Percentiles rank a stretch among this genome's conserved stretches.
Evolutionary conservation across 2,329 filamentous ascomycete genomes (phyloP).

Genomic region (Dothistroma septosporum): DNA sequence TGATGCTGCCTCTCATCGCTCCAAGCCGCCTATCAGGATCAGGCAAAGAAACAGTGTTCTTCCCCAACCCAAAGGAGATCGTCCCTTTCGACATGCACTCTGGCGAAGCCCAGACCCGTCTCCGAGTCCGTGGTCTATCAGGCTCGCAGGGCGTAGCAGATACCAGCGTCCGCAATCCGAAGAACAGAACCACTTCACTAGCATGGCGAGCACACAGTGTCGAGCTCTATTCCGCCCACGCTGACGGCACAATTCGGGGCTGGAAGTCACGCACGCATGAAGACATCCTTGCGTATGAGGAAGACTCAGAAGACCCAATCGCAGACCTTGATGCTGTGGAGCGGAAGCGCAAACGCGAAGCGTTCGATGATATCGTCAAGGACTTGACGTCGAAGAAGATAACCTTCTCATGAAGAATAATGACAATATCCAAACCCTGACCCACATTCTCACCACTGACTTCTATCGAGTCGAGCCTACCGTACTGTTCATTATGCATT

Average conservation of each 20-base stretch:
- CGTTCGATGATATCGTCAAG: constrained; percentile 73
- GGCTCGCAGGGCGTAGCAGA: constrained; percentile 8
- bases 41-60: constrained; percentile 66
- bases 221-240: constrained; percentile 76
- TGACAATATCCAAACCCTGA: background rate
- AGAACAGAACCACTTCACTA: constrained; percentile 65
- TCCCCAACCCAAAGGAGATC: constrained; percentile 72
- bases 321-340: constrained; percentile 41
- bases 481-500: background rate
- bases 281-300: constrained; percentile 41
- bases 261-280: constrained; percentile 65
- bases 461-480: background rate
- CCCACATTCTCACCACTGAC: background rate
- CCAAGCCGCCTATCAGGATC: constrained; percentile 57
- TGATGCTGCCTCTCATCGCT: constrained; percentile 47
- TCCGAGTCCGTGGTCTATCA: constrained; percentile 56
- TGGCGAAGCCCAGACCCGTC: constrained; percentile 65
- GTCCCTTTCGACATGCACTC: constrained; percentile 75
- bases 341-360: constrained; percentile 68
- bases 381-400: constrained; percentile 70
- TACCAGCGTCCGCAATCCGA: constrained; percentile 28
- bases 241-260: constrained; percentile 75
- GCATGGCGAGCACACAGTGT: constrained; percentile 69
- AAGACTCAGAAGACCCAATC: constrained; percentile 35
- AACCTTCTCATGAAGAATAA: constrained; percentile 41